phyloP scores from a whole-genome alignment of 1,284 basidiomycete genomes.

The Pseudozyma thailandica region DNA sequence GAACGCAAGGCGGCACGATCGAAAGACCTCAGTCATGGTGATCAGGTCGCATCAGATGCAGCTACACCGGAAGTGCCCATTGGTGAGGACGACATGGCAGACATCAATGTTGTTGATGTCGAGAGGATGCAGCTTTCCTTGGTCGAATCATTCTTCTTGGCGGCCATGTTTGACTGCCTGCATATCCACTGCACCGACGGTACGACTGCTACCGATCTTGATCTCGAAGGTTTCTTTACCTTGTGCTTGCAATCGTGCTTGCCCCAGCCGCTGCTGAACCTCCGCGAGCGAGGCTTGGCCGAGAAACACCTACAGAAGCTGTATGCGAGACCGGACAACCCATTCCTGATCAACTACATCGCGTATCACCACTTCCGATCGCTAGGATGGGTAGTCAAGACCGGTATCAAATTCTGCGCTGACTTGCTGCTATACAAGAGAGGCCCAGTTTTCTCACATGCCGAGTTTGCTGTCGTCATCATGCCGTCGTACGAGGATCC shows the following conservation, averaged over 20 bases:
- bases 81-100: slow-evolving; percentile 34
- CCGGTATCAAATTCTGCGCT: slow-evolving; percentile 95
- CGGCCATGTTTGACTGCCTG: slow-evolving; percentile 84
- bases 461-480: slow-evolving; percentile 92
- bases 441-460: slow-evolving; percentile 94
- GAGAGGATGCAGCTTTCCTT: slow-evolving; percentile 93
- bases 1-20: slow-evolving; percentile 33
- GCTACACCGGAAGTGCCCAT: background rate
- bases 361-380: slow-evolving; percentile 95
- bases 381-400: slow-evolving; percentile 96
- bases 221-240: slow-evolving; percentile 42
- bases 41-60: slow-evolving; percentile 1
- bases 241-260: slow-evolving; percentile 39
- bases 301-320: slow-evolving; percentile 32
- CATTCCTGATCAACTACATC: slow-evolving; percentile 89
- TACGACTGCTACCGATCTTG: slow-evolving; percentile 5
- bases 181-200: slow-evolving; percentile 70
- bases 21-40: slow-evolving; percentile 1
- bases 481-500: slow-evolving; percentile 89
- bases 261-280: slow-evolving; percentile 21
- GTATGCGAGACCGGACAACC: slow-evolving; percentile 77
- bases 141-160: slow-evolving; percentile 90
- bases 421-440: slow-evolving; percentile 94
- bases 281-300: slow-evolving; percentile 28
- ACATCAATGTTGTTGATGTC: slow-evolving; percentile 74